A percentile compares a stretch with the other conserved stretches of the same genome.
Evolutionary conservation across 306 rosid species (phyloP).

Genomic region (Castanopsis chinensis): DNA sequence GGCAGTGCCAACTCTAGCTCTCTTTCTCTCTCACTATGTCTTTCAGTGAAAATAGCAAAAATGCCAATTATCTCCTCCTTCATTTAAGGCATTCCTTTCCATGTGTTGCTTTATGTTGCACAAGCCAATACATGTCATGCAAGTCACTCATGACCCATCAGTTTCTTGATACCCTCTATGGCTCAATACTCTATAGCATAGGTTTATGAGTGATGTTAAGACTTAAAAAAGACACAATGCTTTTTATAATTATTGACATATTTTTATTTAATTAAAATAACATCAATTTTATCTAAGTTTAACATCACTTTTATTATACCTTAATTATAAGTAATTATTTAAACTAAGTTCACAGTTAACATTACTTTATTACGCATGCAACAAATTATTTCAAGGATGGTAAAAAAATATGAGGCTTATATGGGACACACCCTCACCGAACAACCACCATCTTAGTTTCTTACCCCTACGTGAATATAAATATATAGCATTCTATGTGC

Average conservation of each 20-base stretch:
- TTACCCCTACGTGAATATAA: background rate
- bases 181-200: too few species aligned
- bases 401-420: background rate
- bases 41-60: background rate
- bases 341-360: too few species aligned
- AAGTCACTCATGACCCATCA: constrained; percentile 44
- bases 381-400: too few species aligned
- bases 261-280: too few species aligned
- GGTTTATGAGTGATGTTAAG: too few species aligned
- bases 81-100: constrained; percentile 29
- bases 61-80: background rate
- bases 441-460: background rate
- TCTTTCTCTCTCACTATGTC: background rate
- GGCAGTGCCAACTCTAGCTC: constrained; percentile 19
- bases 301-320: too few species aligned
- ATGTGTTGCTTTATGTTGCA: constrained; percentile 27
- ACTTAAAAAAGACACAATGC: too few species aligned
- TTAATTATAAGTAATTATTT: too few species aligned
- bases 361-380: too few species aligned
- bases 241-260: too few species aligned
- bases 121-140: constrained; percentile 48
- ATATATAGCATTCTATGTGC: background rate
- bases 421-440: constrained; percentile 5
- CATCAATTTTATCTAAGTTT: too few species aligned
- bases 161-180: background rate